A percentile compares a stretch with the other conserved stretches of the same genome.
These are phyloP conservation scores for Coriolopsis trogii DNA, from an alignment of 1,284 basidiomycete species.

Conservation along the genomic window DNA sequence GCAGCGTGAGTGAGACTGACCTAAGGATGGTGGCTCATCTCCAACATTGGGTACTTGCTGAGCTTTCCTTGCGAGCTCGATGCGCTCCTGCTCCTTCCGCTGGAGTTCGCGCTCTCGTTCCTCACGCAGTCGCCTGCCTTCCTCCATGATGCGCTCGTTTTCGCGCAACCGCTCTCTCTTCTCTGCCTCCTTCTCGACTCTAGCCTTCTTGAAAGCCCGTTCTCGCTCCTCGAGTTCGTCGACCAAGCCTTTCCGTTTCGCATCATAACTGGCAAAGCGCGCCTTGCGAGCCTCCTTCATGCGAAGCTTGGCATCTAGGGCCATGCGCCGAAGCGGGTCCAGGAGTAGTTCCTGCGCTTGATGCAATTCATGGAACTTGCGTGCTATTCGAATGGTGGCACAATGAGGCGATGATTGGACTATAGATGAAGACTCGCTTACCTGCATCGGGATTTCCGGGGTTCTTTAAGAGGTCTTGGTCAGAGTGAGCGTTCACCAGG, in stretches of 20 bases:
- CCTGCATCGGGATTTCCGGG: slow-evolving; percentile 80
- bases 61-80: slow-evolving; percentile 34
- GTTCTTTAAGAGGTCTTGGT: slow-evolving; percentile 51
- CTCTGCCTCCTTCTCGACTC: slow-evolving; percentile 61
- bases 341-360: slow-evolving; percentile 85
- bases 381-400: too few relatives aligned
- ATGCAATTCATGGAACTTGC: slow-evolving; percentile 88
- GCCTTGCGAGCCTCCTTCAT: slow-evolving; percentile 72
- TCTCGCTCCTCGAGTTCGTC: slow-evolving; percentile 87
- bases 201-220: slow-evolving; percentile 75
- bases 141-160: slow-evolving; percentile 78
- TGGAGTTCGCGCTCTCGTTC: slow-evolving; percentile 60
- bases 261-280: slow-evolving; percentile 76
- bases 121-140: slow-evolving; percentile 72
- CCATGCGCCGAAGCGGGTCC: slow-evolving; percentile 82
- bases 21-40: slow-evolving; percentile 53
- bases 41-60: slow-evolving; percentile 28
- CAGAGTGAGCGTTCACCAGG: slow-evolving; percentile 24
- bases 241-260: slow-evolving; percentile 78
- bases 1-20: slow-evolving; percentile 37
- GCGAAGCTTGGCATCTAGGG: slow-evolving; percentile 79
- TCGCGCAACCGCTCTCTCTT: slow-evolving; percentile 61
- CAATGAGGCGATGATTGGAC: background rate
- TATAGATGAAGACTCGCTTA: slow-evolving; percentile 27
- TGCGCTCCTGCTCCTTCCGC: slow-evolving; percentile 43